phyloP scores from a whole-genome alignment of 306 rosid genomes.

The Pueraria montana region DNA sequence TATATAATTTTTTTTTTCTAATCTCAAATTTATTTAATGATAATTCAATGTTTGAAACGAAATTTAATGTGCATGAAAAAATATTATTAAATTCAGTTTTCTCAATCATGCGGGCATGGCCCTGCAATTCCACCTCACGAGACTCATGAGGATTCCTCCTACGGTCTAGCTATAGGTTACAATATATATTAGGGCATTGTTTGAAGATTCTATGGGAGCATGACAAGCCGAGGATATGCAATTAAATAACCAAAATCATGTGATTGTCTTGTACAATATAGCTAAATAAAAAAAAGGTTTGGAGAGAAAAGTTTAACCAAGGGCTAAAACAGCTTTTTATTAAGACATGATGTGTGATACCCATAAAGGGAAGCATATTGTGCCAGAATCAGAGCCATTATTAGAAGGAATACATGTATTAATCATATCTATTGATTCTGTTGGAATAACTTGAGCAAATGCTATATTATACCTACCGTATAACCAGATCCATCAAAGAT shows the following conservation, averaged over 20 bases:
- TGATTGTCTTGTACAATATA: slow-evolving; percentile 33
- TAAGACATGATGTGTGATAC: slow-evolving; percentile 47
- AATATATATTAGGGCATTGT: background rate
- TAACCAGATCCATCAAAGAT: slow-evolving; percentile 35
- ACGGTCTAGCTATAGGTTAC: slow-evolving; percentile 23
- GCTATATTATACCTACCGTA: slow-evolving; percentile 20
- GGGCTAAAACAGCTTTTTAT: slow-evolving; percentile 47
- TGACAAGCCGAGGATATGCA: background rate
- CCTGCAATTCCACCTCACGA: background rate
- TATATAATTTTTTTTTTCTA: too few relatives aligned
- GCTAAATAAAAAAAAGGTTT: slow-evolving; percentile 28
- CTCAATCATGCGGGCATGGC: background rate
- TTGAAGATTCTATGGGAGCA: slow-evolving; percentile 32
- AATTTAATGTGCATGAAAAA: background rate
- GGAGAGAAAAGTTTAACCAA: slow-evolving; percentile 18
- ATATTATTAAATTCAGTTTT: background rate
- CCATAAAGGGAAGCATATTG: slow-evolving; percentile 54
- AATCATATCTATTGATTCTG: slow-evolving; percentile 40
- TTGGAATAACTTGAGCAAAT: slow-evolving; percentile 51
- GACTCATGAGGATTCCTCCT: slow-evolving; percentile 43
- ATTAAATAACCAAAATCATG: slow-evolving; percentile 50
- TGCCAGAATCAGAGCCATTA: slow-evolving; percentile 46
- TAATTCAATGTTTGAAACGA: background rate
- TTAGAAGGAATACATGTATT: slow-evolving; percentile 40
- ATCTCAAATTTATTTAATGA: too few relatives aligned